Conservation (phyloP, 2,329 filamentous ascomycete species). For the Thermomyces lanuginosus region DNA sequence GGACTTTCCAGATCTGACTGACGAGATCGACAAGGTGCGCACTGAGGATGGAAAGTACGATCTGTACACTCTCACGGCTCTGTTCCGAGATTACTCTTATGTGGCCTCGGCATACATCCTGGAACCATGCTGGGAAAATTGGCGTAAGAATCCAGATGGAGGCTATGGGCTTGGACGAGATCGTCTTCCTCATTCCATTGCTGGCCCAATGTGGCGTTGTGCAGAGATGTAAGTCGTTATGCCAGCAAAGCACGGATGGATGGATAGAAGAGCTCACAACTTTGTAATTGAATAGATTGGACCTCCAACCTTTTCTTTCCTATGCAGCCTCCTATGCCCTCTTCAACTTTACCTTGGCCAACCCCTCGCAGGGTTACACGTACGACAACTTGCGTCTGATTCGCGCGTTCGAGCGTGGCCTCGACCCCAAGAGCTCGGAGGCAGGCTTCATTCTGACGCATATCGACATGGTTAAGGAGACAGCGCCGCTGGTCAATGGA, state of each 20-base stretch:
- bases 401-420: conserved; percentile 77
- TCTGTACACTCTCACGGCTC: conserved; percentile 63
- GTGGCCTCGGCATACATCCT: conserved; percentile 76
- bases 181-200: conserved; percentile 54
- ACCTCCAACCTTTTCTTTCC: conserved; percentile 88
- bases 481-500: conserved; percentile 59
- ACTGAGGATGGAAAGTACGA: conserved; percentile 40
- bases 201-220: conserved; percentile 67
- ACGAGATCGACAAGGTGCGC: conserved; percentile 51
- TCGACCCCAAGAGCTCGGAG: conserved; percentile 74
- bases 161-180: conserved; percentile 64
- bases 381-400: conserved; percentile 61
- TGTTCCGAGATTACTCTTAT: conserved; percentile 87
- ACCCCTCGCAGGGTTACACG: conserved; percentile 36
- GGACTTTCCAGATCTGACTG: conserved; percentile 63
- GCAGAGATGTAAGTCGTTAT: conserved; percentile 73
- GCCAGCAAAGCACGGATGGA: no score
- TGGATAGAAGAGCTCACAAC: no score
- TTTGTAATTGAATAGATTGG: conserved; percentile 40
- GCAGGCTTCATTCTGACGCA: conserved; percentile 94
- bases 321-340: conserved; percentile 50
- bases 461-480: conserved; percentile 86
- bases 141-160: conserved; percentile 40
- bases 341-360: conserved; percentile 47
- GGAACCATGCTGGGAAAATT: conserved; percentile 74